Conservation (phyloP, 176 grass and related monocot genomes). For the Secale cereale region DNA sequence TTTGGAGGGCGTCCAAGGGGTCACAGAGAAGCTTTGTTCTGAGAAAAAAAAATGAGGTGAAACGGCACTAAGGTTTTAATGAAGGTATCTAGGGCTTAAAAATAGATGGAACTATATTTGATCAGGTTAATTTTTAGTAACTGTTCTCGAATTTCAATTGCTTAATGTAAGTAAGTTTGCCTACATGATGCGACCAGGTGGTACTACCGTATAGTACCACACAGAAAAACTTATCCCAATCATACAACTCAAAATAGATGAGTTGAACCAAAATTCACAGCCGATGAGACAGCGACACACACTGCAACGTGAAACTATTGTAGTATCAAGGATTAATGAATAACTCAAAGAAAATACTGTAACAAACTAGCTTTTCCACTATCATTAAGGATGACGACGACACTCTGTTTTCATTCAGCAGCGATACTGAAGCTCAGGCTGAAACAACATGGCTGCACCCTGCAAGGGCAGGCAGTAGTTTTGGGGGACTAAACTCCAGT, state of each 20-base stretch:
- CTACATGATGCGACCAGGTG: background rate
- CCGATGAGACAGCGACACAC: background rate
- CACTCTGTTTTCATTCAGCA: too few species aligned
- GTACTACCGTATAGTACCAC: background rate
- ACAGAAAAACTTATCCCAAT: background rate
- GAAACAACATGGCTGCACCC: background rate
- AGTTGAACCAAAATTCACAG: background rate
- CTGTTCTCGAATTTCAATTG: background rate
- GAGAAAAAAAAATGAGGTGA: too few species aligned
- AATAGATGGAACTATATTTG: conserved; percentile 26
- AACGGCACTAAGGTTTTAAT: too few species aligned
- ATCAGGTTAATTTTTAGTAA: background rate
- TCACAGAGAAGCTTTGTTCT: too few species aligned
- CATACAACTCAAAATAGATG: background rate
- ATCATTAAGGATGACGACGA: too few species aligned
- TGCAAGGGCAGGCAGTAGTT: background rate
- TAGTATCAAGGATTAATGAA: background rate
- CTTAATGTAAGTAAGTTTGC: background rate
- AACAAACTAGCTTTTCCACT: too few species aligned
- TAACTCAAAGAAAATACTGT: background rate
- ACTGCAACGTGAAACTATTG: background rate
- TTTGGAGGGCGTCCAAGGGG: background rate
- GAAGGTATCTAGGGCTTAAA: conserved; percentile 16
- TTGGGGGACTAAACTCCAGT: background rate
- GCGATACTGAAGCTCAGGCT: too few species aligned